Evolutionary conservation across 192 early-diverging fungal species (phyloP), one percentile per base, ranked within the genome.

Genomic region (Dissophora globulifera): DNA sequence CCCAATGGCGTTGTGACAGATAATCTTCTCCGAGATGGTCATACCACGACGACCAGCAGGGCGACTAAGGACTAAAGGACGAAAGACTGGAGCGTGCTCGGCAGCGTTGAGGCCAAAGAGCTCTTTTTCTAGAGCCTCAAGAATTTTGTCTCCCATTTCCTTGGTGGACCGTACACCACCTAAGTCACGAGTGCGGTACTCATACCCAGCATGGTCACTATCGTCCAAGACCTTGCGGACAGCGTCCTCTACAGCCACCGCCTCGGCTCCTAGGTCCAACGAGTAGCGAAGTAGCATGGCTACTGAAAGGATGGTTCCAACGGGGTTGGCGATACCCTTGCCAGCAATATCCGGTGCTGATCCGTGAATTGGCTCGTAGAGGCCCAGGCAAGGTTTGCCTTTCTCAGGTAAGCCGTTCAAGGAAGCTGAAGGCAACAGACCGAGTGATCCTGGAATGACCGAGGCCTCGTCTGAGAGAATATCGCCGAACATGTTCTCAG

Each of bases 401-500:
- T 89, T 85, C 68, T 90, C 87, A 23, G 94, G 95, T 57, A 96
- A 89, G 26, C 94, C 93, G 69, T 84, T 94, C 78, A 99, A 85
- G 55, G 90, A 92, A 2, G 97, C 97, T 50, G 90, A 92, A 26
- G 97, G 97, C 62, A 99, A 80, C 35, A 99, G 86, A 33, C 97
- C 97, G 54, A 99, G 86, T 29, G 89, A 91, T 29, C 95, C 97
- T 12, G 94, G 94, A 75, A 99, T 99, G 41, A 99, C 95, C 19
- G 89, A 92, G 6, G 95, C 93, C 80, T 99, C 97, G 78, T 99
- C 97, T 20, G 89, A 90, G 51, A 99, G 85, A 75, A 99, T 98
- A 70, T 99, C 97, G 58, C 97, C 97, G 93, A 99, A 99, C 95
- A 99, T 96, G 84, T 99, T 99, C 74, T 98, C 97, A n/a, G 96